These are phyloP conservation scores for Leccinum olivaceopallidum DNA, from an alignment of 768 basidiomycete species.

Conservation along the genomic window DNA sequence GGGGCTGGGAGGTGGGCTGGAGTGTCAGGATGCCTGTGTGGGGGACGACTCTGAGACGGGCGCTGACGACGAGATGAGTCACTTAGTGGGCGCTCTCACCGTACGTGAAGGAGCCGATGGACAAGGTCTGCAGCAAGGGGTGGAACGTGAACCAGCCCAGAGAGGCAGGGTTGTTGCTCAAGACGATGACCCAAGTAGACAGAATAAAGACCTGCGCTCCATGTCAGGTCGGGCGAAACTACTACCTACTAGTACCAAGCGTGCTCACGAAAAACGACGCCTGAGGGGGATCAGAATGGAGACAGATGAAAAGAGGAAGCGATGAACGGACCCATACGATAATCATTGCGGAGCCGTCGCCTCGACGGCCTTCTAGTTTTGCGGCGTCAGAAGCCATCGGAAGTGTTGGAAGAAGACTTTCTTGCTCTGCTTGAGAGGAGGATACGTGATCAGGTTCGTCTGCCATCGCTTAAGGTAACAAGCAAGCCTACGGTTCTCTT, in stretches of 20 bases:
- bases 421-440: neutral
- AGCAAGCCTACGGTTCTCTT: no score
- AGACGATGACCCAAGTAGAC: conserved; percentile 46
- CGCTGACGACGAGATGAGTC: neutral
- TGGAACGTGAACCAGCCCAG: conserved; percentile 69
- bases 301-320: neutral
- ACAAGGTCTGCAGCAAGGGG: conserved; percentile 60
- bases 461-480: conserved; percentile 5
- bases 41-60: neutral
- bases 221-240: conserved; percentile 3
- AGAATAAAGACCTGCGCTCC: conserved; percentile 38
- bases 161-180: conserved; percentile 44
- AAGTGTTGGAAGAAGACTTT: neutral
- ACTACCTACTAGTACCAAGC: no score
- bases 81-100: conserved; percentile 41
- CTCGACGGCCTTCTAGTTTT: conserved; percentile 39
- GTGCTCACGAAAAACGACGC: conserved; percentile 20
- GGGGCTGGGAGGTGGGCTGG: conserved; percentile 68
- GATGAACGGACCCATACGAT: conserved; percentile 38
- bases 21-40: conserved; percentile 63
- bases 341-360: conserved; percentile 37
- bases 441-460: neutral
- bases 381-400: conserved; percentile 28
- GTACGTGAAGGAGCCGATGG: conserved; percentile 56
- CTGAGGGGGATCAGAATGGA: conserved; percentile 6